Evolutionary conservation across 176 grass and related monocot species (phyloP).

Genomic region (Carex littledalei): DNA sequence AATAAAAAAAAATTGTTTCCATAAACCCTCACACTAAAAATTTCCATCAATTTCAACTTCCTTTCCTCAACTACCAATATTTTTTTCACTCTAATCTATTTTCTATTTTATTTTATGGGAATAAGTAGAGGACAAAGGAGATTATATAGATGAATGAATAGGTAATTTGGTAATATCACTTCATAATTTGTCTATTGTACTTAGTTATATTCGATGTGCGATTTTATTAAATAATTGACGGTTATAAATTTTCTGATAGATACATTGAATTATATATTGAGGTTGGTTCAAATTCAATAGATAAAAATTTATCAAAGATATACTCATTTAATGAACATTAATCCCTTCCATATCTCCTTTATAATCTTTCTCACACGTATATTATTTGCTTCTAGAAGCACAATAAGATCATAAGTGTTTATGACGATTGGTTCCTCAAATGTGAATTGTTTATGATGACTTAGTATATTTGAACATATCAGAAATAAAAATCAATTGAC

Average conservation of each 20-base stretch:
- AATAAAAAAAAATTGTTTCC: neutral
- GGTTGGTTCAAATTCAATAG: neutral
- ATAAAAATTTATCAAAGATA: neutral
- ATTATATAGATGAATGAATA: neutral
- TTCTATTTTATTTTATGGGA: neutral
- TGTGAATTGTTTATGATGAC: neutral
- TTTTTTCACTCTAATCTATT: neutral
- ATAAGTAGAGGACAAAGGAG: neutral
- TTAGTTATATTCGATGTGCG: neutral
- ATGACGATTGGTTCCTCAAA: neutral
- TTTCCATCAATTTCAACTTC: neutral
- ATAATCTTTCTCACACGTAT: too few relatives aligned
- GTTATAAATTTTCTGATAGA: neutral
- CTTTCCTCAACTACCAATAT: neutral
- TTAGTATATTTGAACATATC: neutral
- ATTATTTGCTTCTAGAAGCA: too few relatives aligned
- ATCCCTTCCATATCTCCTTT: neutral
- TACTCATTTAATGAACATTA: neutral
- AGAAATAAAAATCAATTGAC: too few relatives aligned
- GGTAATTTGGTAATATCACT: neutral
- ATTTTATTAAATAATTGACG: neutral
- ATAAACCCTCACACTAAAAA: neutral
- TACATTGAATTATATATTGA: neutral
- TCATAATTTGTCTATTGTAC: neutral
- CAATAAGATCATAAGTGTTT: neutral